These are phyloP conservation scores for Manihot esculenta DNA, from an alignment of 441 rosid genomes.

Conservation along the genomic window DNA sequence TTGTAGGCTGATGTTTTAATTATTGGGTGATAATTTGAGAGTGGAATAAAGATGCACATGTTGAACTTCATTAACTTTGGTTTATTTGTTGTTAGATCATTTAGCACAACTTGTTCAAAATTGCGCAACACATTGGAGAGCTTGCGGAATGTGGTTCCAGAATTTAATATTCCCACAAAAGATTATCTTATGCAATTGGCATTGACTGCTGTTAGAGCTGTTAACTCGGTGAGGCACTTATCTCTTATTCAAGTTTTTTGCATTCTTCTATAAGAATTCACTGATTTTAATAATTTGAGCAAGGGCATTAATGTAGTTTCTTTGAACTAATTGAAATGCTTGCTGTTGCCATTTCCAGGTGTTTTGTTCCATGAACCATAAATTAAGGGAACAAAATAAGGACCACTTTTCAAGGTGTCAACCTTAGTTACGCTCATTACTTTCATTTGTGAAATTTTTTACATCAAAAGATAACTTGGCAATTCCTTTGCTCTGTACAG, in stretches of 20 bases:
- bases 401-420: slow-evolving; percentile 56
- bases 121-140: slow-evolving; percentile 61
- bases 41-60: slow-evolving; percentile 13
- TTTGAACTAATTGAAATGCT: slow-evolving; percentile 12
- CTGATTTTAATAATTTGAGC: background rate
- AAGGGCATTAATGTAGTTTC: background rate
- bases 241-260: background rate
- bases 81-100: slow-evolving; percentile 57
- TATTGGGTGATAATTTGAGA: slow-evolving; percentile 14
- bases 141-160: slow-evolving; percentile 46
- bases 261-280: background rate
- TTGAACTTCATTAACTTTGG: slow-evolving; percentile 22
- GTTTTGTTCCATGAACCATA: slow-evolving; percentile 51
- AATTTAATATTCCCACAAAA: slow-evolving; percentile 38
- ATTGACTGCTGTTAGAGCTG: slow-evolving; percentile 50
- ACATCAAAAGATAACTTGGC: slow-evolving; percentile 13
- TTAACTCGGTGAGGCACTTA: slow-evolving; percentile 51
- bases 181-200: slow-evolving; percentile 49
- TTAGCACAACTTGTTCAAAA: slow-evolving; percentile 56
- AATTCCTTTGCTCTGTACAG: slow-evolving; percentile 42
- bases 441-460: slow-evolving; percentile 4
- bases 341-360: slow-evolving; percentile 48
- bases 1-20: slow-evolving; percentile 5
- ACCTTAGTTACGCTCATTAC: slow-evolving; percentile 9
- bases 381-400: slow-evolving; percentile 54